Base-by-base conservation (phyloP, 2,329 filamentous ascomycete species). In the Hymenoscyphus fraxineus region DNA sequence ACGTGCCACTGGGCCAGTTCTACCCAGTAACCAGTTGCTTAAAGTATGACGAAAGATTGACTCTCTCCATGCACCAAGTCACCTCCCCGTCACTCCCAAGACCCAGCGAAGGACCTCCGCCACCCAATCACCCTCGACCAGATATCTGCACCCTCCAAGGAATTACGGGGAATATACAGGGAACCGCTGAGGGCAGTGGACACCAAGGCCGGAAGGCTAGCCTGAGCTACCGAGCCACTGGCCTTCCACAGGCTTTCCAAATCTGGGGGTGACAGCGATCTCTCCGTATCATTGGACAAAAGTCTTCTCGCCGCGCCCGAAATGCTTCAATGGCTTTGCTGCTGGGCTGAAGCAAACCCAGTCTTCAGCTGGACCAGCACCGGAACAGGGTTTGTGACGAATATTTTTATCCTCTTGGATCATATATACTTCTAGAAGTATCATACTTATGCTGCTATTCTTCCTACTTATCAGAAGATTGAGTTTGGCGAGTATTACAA, bases 301-400 rank as follows among this genome's bases (percentile, higher is more conserved):
- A 22, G 9, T 22, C 44, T 51, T 51, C 44, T 51, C 44, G 44
- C 44, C 9, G 44, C 44, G 9, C 44, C 44, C 44, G 47, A 54
- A 22, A 22, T 54, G 47, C 47, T 54, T 54, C 47, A 12, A 51
- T 35, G 35, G 44, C 22, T 54, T 10, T 9, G 47, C 19, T 54
- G 47, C n/a, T 22, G 44, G 44, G n/a, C 19, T 19, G 47, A 54
- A 13, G 47, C 47, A 12, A 54, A 22, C 19, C 19, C 22, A 12
- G 47, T 54, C 22, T 54, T 54, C 47, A 54, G 47, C 47, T 54
- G 47, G 22, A 51, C 44, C 44, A 51, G 44, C 44, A 51, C 19
- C 27, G 27, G 27, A 27, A 27, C 27, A 27, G 27, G 27, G 27
- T 27, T 2, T 27, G 27, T 27, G 27, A 27, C 27, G 27, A 27